Percentiles rank a stretch among this genome's conserved stretches.
Conservation (phyloP, 2,329 filamentous ascomycete genomes). For the Pestalotiopsis sp. region DNA sequence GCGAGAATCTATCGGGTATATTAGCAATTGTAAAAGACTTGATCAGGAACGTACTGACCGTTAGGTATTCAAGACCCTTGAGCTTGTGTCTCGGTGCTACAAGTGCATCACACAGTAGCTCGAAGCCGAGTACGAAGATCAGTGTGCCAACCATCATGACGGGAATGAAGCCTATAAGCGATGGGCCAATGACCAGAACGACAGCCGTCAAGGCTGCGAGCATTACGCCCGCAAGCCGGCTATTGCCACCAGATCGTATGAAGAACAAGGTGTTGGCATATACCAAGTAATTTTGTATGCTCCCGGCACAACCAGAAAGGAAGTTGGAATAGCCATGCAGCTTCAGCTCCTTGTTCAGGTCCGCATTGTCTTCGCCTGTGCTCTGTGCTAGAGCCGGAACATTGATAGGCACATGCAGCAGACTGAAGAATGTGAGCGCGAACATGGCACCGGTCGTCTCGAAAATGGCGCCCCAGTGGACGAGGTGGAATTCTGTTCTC, state of each 20-base stretch:
- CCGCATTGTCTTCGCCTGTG: slow-evolving; percentile 87
- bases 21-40: slow-evolving; percentile 22
- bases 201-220: slow-evolving; percentile 79
- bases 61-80: slow-evolving; percentile 84
- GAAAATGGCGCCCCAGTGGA: slow-evolving; percentile 82
- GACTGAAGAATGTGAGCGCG: slow-evolving; percentile 94
- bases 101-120: slow-evolving; percentile 85
- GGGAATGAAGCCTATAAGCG: slow-evolving; percentile 90
- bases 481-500: slow-evolving; percentile 70
- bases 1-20: slow-evolving; percentile 62
- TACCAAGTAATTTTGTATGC: slow-evolving; percentile 95
- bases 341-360: slow-evolving; percentile 88
- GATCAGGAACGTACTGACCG: slow-evolving; percentile 51
- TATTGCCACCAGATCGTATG: slow-evolving; percentile 88
- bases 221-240: slow-evolving; percentile 81
- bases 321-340: slow-evolving; percentile 94
- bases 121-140: slow-evolving; percentile 94
- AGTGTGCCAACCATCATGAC: slow-evolving; percentile 95
- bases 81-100: slow-evolving; percentile 88
- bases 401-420: slow-evolving; percentile 97
- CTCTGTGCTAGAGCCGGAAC: slow-evolving; percentile 91
- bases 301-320: slow-evolving; percentile 81
- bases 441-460: slow-evolving; percentile 93
- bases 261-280: slow-evolving; percentile 98
- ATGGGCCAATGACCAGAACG: slow-evolving; percentile 83